phyloP scores from a whole-genome alignment of 257 asterid genomes.

The Solanum bulbocastanum region DNA sequence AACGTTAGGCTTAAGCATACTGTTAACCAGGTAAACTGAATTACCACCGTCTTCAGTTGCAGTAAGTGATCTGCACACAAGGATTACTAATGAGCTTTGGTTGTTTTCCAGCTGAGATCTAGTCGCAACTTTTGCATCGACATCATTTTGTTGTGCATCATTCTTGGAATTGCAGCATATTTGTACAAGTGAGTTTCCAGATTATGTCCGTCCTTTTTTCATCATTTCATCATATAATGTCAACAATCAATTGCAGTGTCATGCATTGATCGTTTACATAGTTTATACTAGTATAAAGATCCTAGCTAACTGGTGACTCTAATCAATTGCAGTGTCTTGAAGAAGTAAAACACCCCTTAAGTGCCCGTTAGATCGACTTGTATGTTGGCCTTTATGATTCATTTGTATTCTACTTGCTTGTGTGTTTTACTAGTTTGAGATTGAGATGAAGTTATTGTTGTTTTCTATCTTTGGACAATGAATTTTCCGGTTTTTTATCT shows the following conservation, averaged over 20 bases:
- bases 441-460: background rate
- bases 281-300: background rate
- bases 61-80: background rate
- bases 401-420: background rate
- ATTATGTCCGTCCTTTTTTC: background rate
- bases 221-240: background rate
- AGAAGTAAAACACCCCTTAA: slow-evolving; percentile 12
- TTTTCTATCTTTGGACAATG: background rate
- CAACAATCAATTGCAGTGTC: background rate
- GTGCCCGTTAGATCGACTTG: background rate
- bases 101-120: slow-evolving; percentile 71
- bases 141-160: slow-evolving; percentile 73
- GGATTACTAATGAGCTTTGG: background rate
- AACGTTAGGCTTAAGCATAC: slow-evolving; percentile 93
- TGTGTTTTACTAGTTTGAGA: background rate
- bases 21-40: slow-evolving; percentile 68
- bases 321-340: slow-evolving; percentile 29
- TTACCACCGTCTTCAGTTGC: background rate
- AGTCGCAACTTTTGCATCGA: slow-evolving; percentile 95
- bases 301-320: background rate
- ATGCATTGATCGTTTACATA: background rate
- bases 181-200: slow-evolving; percentile 67
- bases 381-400: background rate
- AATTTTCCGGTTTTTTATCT: background rate
- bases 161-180: slow-evolving; percentile 96